Conservation (phyloP, 1,284 basidiomycete genomes). For the Ustilago shanxiensis region DNA sequence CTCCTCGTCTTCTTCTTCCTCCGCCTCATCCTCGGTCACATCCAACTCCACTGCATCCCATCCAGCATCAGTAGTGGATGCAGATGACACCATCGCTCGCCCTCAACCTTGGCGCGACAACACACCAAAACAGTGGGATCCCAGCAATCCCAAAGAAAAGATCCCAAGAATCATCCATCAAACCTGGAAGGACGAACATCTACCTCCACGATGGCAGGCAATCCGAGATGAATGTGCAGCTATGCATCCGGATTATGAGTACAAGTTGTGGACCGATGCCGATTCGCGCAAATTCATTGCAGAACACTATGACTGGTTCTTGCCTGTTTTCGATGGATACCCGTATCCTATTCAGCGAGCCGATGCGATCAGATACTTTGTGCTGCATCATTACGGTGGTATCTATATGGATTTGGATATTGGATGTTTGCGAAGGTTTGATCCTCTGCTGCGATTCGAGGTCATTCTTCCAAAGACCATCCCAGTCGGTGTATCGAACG, state of each 20-base stretch:
- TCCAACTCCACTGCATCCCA: constrained; percentile 11
- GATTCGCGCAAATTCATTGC: constrained; percentile 89
- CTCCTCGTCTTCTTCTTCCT: background rate
- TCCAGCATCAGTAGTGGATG: constrained; percentile 18
- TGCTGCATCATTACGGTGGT: constrained; percentile 91
- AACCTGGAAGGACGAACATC: constrained; percentile 93
- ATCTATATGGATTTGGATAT: constrained; percentile 98
- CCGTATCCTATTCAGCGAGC: constrained; percentile 94
- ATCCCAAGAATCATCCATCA: constrained; percentile 96
- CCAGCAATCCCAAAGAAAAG: constrained; percentile 55
- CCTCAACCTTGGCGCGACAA: constrained; percentile 52
- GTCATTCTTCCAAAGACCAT: constrained; percentile 94
- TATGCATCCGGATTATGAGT: constrained; percentile 85
- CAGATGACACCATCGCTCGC: constrained; percentile 18
- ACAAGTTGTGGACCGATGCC: constrained; percentile 97
- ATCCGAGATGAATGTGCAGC: constrained; percentile 70
- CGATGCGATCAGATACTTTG: constrained; percentile 97
- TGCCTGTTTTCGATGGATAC: constrained; percentile 92
- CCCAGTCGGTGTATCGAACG: constrained; percentile 89
- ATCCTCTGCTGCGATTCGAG: constrained; percentile 87
- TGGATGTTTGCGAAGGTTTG: constrained; percentile 89
- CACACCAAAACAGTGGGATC: constrained; percentile 40
- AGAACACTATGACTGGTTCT: constrained; percentile 88
- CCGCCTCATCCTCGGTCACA: background rate
- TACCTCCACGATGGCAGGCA: constrained; percentile 85